Evolutionary conservation across 176 grass and related monocot genomes (phyloP).

Genomic region (Lolium rigidum): DNA sequence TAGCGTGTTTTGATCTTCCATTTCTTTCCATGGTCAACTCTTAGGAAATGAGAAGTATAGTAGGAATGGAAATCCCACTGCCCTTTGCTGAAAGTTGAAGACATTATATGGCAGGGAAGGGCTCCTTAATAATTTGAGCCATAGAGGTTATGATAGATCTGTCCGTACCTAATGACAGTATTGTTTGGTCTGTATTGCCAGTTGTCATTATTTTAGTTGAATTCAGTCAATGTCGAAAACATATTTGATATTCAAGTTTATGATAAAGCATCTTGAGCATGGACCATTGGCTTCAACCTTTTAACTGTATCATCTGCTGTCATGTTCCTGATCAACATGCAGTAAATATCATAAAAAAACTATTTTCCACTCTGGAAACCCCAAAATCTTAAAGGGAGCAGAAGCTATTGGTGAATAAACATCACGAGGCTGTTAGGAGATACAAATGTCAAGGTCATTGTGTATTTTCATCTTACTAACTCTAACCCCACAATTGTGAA

Average conservation of each 20-base stretch:
- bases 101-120: neutral
- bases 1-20: neutral
- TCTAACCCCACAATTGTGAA: neutral
- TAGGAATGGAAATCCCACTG: neutral
- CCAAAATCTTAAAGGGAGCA: neutral
- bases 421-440: neutral
- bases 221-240: neutral
- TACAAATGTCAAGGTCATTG: neutral
- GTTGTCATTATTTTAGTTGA: neutral
- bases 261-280: neutral
- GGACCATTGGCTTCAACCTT: neutral
- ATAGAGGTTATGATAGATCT: neutral
- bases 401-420: neutral
- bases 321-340: conserved; percentile 9
- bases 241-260: neutral
- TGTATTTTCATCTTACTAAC: conserved; percentile 20
- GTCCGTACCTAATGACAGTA: neutral
- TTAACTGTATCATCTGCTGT: neutral
- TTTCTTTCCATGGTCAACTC: neutral
- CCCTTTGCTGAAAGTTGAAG: neutral
- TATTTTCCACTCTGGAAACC: neutral
- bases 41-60: neutral
- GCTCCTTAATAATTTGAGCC: neutral
- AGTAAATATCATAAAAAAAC: conserved; percentile 9
- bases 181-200: neutral